These are phyloP conservation scores for Neurospora cerealis DNA, from an alignment of 495 filamentous ascomycete species.

Conservation along the genomic window DNA sequence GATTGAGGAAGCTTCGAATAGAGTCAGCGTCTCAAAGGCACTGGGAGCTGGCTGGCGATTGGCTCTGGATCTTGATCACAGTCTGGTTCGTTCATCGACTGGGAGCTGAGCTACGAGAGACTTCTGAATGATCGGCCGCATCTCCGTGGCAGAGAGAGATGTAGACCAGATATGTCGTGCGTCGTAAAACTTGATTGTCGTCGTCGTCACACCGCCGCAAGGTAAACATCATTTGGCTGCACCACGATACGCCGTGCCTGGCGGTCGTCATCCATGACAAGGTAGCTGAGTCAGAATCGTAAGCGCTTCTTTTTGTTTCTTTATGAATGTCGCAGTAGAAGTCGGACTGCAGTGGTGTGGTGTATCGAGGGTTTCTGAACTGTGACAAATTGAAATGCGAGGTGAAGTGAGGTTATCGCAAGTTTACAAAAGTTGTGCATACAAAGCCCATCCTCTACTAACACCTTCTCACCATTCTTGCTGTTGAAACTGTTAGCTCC, in stretches of 20 bases:
- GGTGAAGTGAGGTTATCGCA: background rate
- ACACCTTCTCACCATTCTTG: background rate
- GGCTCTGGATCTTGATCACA: background rate
- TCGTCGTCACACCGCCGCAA: background rate
- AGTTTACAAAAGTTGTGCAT: background rate
- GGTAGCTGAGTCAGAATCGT: background rate
- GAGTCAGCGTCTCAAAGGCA: background rate
- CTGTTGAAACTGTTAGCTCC: background rate
- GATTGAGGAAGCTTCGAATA: background rate
- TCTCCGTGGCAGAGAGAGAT: background rate
- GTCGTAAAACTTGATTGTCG: background rate
- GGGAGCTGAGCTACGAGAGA: background rate
- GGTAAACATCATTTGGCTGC: background rate
- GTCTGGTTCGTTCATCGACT: background rate
- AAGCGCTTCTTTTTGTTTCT: background rate
- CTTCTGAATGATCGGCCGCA: background rate
- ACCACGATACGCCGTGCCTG: background rate
- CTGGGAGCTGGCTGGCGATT: background rate
- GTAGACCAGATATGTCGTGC: background rate
- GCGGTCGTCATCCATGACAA: background rate
- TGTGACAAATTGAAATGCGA: background rate
- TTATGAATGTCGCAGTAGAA: background rate
- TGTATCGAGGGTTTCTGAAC: background rate
- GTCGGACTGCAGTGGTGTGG: background rate
- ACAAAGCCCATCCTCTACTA: background rate